phyloP scores from a whole-genome alignment of 2,329 filamentous ascomycete genomes.

The Cladosporium sp. region DNA sequence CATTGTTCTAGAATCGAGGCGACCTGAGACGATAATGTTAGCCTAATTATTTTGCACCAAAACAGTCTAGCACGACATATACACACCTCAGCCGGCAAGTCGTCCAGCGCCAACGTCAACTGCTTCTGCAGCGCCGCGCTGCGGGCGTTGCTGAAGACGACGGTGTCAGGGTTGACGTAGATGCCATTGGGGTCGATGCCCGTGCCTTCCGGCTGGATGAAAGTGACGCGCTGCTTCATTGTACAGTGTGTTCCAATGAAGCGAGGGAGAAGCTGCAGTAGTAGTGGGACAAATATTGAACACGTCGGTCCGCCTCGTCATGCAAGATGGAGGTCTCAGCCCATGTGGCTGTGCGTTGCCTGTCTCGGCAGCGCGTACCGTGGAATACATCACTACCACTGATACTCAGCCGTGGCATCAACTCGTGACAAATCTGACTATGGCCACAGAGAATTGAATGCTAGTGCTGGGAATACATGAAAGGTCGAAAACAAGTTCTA shows the following conservation, averaged over 20 bases:
- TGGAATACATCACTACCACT: background rate
- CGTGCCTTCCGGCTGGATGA: slow-evolving; percentile 59
- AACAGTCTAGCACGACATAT: background rate
- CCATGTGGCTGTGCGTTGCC: background rate
- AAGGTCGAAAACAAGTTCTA: too few species aligned
- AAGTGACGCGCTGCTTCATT: slow-evolving; percentile 79
- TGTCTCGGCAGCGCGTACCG: slow-evolving; percentile 3
- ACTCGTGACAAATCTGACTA: too few species aligned
- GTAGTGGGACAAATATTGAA: background rate
- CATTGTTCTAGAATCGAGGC: slow-evolving; percentile 50
- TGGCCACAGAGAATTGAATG: too few species aligned
- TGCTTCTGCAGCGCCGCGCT: slow-evolving; percentile 72
- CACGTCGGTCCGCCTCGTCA: background rate
- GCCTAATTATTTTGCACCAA: too few species aligned
- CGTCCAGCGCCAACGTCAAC: slow-evolving; percentile 66
- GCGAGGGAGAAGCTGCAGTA: background rate
- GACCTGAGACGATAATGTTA: background rate
- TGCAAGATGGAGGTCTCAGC: background rate
- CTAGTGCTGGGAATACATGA: too few species aligned
- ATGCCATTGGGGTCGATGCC: slow-evolving; percentile 63
- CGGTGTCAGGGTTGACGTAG: slow-evolving; percentile 49
- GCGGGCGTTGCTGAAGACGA: slow-evolving; percentile 56
- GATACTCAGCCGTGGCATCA: too few species aligned
- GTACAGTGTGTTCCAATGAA: slow-evolving; percentile 5
- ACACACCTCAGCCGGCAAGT: slow-evolving; percentile 65